A percentile compares a stretch with the other conserved stretches of the same genome.
phyloP scores from a whole-genome alignment of 1,139 yeast species.

The Suhomyces anneliseae region DNA sequence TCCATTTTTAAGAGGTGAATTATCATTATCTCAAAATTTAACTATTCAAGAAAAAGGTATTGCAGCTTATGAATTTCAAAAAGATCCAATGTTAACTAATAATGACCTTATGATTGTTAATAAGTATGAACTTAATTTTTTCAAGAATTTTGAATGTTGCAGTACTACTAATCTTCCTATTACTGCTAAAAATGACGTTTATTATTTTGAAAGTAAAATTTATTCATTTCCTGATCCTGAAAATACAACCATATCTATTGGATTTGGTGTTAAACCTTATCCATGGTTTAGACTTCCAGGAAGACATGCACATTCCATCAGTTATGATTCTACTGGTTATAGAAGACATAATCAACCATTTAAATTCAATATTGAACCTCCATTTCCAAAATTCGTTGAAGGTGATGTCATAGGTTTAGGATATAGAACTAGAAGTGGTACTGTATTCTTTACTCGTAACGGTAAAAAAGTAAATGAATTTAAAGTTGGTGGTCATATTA shows the following conservation, averaged over 20 bases:
- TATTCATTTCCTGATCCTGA: constrained; percentile 57
- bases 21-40: constrained; percentile 51
- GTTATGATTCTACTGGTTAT: constrained; percentile 54
- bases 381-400: constrained; percentile 48
- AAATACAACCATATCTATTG: constrained; percentile 44
- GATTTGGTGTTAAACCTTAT: constrained; percentile 51
- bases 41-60: constrained; percentile 90
- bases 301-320: constrained; percentile 48
- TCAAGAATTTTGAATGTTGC: constrained; percentile 69
- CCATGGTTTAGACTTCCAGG: constrained; percentile 64
- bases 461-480: constrained; percentile 70
- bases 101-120: constrained; percentile 64
- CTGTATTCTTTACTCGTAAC: constrained; percentile 66
- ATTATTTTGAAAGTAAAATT: constrained; percentile 82
- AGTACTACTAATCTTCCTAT: constrained; percentile 84
- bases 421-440: constrained; percentile 58
- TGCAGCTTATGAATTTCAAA: constrained; percentile 87
- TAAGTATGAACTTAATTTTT: constrained; percentile 76
- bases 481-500: constrained; percentile 68
- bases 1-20: constrained; percentile 51
- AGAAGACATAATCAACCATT: constrained; percentile 55
- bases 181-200: constrained; percentile 82
- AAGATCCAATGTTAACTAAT: constrained; percentile 60
- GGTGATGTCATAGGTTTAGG: constrained; percentile 75
- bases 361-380: constrained; percentile 33